Evolutionary conservation across 75 land plant genomes (phyloP).

Genomic region (Ceratopteris richardii): DNA sequence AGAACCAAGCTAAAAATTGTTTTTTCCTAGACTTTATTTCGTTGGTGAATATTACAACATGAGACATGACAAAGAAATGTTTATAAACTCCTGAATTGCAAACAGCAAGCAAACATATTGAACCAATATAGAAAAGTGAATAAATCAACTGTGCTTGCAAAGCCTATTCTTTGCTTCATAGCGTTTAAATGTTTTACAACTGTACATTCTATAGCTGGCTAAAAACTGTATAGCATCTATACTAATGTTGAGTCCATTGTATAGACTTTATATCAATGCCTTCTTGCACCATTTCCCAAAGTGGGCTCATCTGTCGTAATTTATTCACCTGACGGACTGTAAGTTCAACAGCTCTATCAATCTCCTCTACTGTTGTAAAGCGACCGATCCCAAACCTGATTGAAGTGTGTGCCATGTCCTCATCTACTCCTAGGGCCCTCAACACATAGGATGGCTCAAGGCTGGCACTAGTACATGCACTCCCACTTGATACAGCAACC

Average conservation of each 20-base stretch:
- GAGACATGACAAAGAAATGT: no score
- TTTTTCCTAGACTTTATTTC: no score
- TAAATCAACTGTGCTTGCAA: no score
- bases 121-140: no score
- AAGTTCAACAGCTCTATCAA: conserved; percentile 68
- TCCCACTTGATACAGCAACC: conserved; percentile 96
- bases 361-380: conserved; percentile 81
- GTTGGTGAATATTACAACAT: no score
- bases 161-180: no score
- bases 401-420: conserved; percentile 98
- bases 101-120: no score
- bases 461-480: conserved; percentile 97
- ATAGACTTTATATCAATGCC: conserved; percentile 88
- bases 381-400: conserved; percentile 95
- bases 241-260: conserved; percentile 91
- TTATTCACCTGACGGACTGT: conserved; percentile 80
- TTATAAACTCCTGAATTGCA: no score
- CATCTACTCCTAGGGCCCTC: conserved; percentile 92
- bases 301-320: conserved; percentile 92
- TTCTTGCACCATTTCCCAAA: conserved; percentile 94
- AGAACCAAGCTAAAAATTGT: no score
- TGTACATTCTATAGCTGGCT: no score
- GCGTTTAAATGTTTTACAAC: no score
- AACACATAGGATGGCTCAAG: conserved; percentile 94
- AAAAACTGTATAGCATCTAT: no score